Evolutionary conservation across 306 rosid species (phyloP).

Genomic region (Quercus wislizeni): DNA sequence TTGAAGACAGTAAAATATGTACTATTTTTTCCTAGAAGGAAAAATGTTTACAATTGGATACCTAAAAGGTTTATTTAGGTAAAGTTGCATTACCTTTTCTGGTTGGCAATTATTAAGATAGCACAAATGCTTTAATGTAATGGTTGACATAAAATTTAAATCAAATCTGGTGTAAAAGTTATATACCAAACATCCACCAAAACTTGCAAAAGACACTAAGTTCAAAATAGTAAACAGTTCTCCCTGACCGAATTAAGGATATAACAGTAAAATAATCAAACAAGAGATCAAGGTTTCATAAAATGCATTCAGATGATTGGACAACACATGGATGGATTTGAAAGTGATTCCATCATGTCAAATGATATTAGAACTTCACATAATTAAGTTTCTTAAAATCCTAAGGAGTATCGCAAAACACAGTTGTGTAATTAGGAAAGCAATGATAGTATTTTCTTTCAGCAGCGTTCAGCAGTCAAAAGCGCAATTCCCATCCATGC

Average conservation of each 20-base stretch:
- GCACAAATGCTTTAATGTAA: conserved; percentile 20
- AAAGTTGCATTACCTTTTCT: conserved; percentile 1
- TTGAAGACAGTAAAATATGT: conserved; percentile 14
- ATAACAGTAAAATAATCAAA: neutral
- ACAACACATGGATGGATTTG: neutral
- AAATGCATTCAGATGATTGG: neutral
- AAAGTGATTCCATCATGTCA: neutral
- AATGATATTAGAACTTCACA: neutral
- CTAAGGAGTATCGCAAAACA: neutral
- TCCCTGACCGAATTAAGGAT: no score
- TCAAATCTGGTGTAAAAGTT: neutral
- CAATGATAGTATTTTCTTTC: neutral
- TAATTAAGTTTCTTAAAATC: neutral
- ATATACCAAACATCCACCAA: neutral
- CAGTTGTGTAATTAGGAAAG: neutral
- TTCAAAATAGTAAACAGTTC: neutral
- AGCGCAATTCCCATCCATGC: neutral
- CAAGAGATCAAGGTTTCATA: neutral
- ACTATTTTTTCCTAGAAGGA: conserved; percentile 20
- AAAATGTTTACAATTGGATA: conserved; percentile 13
- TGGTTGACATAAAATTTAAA: conserved; percentile 3
- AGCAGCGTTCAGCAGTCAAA: neutral
- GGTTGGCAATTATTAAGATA: conserved; percentile 16
- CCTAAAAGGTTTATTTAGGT: conserved; percentile 20
- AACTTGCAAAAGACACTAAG: neutral